Percentiles rank a stretch among this genome's conserved stretches.
phyloP scores from a whole-genome alignment of 805 yeast species.

The Candida silvicultrix region DNA sequence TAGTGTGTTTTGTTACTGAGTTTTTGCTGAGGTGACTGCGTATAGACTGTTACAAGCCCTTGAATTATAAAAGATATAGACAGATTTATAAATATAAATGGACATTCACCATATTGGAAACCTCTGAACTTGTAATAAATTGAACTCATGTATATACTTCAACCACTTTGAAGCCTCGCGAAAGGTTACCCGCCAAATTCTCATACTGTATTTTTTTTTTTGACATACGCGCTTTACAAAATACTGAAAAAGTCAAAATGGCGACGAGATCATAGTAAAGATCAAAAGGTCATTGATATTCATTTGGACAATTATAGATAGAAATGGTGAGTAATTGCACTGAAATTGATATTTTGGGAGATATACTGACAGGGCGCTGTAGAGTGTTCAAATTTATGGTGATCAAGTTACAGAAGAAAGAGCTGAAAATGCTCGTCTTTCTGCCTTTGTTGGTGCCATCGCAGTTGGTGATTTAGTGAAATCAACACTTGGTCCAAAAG shows the following conservation, averaged over 20 bases:
- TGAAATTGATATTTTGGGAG: not conserved
- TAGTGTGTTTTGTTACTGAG: not conserved
- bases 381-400: constrained; percentile 83
- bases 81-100: not conserved
- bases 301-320: not conserved
- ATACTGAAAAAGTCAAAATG: not conserved
- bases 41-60: too few relatives aligned
- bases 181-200: too few relatives aligned
- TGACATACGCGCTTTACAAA: not conserved
- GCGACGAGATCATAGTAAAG: not conserved
- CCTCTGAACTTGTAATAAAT: too few relatives aligned
- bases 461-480: constrained; percentile 98
- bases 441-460: constrained; percentile 97
- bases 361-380: not conserved
- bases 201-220: not conserved
- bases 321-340: not conserved
- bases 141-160: too few relatives aligned
- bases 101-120: too few relatives aligned
- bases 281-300: not conserved
- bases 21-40: too few relatives aligned
- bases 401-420: constrained; percentile 97
- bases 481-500: constrained; percentile 94
- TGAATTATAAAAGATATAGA: not conserved
- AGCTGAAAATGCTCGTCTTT: constrained; percentile 96
- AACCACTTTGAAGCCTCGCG: too few relatives aligned